phyloP scores from a whole-genome alignment of 768 basidiomycete genomes.

The Pleurotus djamor region DNA sequence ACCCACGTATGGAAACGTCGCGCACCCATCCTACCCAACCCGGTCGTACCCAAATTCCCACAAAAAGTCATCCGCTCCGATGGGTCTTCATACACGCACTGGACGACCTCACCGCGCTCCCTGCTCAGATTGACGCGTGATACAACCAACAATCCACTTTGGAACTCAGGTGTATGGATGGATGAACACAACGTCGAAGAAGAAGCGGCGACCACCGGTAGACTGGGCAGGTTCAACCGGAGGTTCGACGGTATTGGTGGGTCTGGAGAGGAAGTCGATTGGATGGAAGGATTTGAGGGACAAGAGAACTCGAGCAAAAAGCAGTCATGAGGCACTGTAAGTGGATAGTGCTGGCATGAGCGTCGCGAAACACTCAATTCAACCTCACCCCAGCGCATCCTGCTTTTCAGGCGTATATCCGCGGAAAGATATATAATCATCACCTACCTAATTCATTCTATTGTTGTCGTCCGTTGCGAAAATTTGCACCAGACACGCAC shows the following conservation, averaged over 20 bases:
- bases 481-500: no score
- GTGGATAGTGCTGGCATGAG: no score
- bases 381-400: no score
- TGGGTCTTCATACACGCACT: conserved; percentile 85
- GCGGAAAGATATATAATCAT: no score
- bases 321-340: neutral
- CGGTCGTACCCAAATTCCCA: conserved; percentile 82
- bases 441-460: no score
- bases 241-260: conserved; percentile 56
- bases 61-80: conserved; percentile 86
- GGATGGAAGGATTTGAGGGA: conserved; percentile 27
- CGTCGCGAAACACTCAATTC: no score
- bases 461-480: no score
- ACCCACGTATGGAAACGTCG: conserved; percentile 81
- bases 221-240: conserved; percentile 78
- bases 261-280: conserved; percentile 28
- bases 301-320: neutral
- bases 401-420: no score
- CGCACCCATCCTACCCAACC: conserved; percentile 68
- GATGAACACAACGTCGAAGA: conserved; percentile 57
- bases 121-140: conserved; percentile 79
- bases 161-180: conserved; percentile 65
- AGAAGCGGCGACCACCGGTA: conserved; percentile 69
- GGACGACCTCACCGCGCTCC: conserved; percentile 85
- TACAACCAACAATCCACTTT: conserved; percentile 85